Evolutionary conservation across 108 stramenopile species (phyloP).

Genomic region (Conticribra guillardii): DNA sequence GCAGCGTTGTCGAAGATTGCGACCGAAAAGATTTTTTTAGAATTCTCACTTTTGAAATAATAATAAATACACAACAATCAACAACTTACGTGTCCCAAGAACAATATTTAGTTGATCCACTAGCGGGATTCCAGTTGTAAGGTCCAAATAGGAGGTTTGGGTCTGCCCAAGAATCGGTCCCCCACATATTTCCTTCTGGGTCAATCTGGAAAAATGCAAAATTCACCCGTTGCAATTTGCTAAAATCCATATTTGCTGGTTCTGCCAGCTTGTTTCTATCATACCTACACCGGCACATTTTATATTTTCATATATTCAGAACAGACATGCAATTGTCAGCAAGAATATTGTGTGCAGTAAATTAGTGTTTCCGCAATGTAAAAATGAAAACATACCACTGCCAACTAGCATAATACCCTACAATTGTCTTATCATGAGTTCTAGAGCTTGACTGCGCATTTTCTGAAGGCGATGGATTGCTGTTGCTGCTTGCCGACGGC

Average conservation of each 20-base stretch:
- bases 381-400: constrained; percentile 49
- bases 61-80: too few species aligned
- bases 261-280: constrained; percentile 39
- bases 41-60: too few species aligned
- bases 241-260: constrained; percentile 48
- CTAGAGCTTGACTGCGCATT: not conserved
- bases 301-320: too few species aligned
- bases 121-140: constrained; percentile 36
- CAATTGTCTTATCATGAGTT: constrained; percentile 43
- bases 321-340: too few species aligned
- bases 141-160: constrained; percentile 29
- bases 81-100: too few species aligned
- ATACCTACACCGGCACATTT: too few species aligned
- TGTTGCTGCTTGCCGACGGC: not conserved
- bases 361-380: not conserved
- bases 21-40: too few species aligned
- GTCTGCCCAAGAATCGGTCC: constrained; percentile 24
- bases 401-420: constrained; percentile 50
- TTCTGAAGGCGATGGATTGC: not conserved
- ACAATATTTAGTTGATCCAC: constrained; percentile 19
- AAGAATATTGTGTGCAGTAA: not conserved
- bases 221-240: constrained; percentile 43
- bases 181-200: constrained; percentile 24
- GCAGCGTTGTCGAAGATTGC: too few species aligned
- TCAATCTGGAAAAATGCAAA: constrained; percentile 48